Evolutionary conservation across 1,139 yeast species (phyloP), one percentile per base, ranked within the genome.

Genomic region (Candida sp.): DNA sequence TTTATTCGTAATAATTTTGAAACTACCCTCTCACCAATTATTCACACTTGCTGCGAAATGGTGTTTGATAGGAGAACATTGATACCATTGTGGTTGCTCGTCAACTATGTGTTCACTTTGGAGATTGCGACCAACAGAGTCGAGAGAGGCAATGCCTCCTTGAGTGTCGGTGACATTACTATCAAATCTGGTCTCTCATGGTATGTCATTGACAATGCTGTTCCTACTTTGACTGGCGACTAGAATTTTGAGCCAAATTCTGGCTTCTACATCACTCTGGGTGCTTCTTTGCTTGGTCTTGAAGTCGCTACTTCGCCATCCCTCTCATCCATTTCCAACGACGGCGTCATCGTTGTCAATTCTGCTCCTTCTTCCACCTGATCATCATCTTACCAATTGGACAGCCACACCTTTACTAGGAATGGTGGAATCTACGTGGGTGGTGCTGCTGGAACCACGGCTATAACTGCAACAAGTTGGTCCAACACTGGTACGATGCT

Each of bases 121-220:
- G 47, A 42, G 8, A 45, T 52, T 11, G 30, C 49, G 5, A 7
- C 32, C 9, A 41, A 54, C 32, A 47, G 41, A 25, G 32, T 63
- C 11, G 48, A 47, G 9, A 51, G 55, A 23, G 70, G 69, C 30
- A 52, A 66, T 17, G 46, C 64, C 35, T 51, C 55, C 33, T 33
- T 53, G 3, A 28, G 26, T 33, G 57, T 66, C 46, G 72, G 69
- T 17, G 68, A 62, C 8, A 22, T 35, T 9, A 35, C 39, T 35
- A 60, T 73, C 46, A 55, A 61, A n/a, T 59, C 62, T 8, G 70
- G 68, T 43, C 72, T 62, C 17, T 69, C 63, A 53, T 72, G 70
- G 68, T 70, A 77, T 26, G 65, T 72, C 32, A 57, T 71, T 46
- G 60, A 71, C 54, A 70, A 70, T 52, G 67, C 67, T 26, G 49